phyloP scores from a whole-genome alignment of 23 red algal genomes.

The Gracilaria vermiculophylla region DNA sequence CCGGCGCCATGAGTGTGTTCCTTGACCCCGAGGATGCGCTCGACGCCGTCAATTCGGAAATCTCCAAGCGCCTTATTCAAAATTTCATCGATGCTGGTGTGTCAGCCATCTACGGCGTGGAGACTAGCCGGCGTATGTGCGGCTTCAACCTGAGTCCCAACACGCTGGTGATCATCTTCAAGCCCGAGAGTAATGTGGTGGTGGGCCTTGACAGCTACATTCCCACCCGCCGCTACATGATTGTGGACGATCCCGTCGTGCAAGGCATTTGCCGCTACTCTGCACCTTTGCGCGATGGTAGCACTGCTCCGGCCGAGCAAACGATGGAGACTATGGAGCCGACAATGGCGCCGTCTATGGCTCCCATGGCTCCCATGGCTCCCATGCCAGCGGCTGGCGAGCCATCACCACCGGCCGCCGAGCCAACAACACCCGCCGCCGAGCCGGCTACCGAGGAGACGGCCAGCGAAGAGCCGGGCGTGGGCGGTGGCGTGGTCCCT shows the following conservation, averaged over 20 bases:
- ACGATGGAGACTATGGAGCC: background rate
- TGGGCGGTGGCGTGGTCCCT: no score
- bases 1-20: background rate
- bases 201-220: background rate
- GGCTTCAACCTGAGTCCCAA: background rate
- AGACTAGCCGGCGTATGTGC: background rate
- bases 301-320: background rate
- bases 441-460: no score
- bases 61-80: background rate
- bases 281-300: background rate
- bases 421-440: no score
- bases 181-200: background rate
- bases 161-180: conserved; percentile 11
- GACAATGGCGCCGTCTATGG: background rate
- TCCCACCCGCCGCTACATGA: background rate
- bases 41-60: background rate
- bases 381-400: no score
- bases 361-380: background rate
- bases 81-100: background rate
- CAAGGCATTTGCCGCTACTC: background rate
- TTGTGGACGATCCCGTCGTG: background rate
- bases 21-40: background rate
- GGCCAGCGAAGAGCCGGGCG: no score
- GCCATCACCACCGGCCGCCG: no score
- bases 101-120: background rate